Evolutionary conservation across 352 stramenopile genomes (phyloP).

Genomic region (Phytophthora capsici): DNA sequence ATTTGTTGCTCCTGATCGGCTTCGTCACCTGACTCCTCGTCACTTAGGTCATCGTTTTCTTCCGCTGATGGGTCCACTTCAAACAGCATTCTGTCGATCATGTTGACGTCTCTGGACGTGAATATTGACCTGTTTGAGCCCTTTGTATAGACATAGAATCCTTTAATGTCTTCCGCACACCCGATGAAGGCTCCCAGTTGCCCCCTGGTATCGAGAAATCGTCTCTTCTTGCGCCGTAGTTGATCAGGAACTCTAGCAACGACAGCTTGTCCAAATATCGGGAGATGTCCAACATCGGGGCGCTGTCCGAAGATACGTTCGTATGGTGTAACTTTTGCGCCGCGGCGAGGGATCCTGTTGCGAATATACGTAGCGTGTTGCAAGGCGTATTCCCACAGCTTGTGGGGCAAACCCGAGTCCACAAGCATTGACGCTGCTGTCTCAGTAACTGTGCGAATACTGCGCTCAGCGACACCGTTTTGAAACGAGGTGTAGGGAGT

Average conservation of each 20-base stretch:
- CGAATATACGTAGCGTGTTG: constrained; percentile 5
- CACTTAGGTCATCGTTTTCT: too few species aligned
- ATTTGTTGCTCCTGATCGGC: too few species aligned
- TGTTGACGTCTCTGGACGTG: not conserved
- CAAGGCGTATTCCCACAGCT: constrained; percentile 7
- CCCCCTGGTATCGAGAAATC: not conserved
- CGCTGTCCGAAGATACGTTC: constrained; percentile 3
- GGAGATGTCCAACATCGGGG: not conserved
- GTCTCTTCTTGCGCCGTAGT: constrained; percentile 1
- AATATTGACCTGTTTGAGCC: not conserved
- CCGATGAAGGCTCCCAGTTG: too few species aligned
- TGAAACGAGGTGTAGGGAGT: not conserved
- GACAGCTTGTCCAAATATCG: constrained; percentile 3
- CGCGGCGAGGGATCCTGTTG: not conserved
- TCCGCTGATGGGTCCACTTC: constrained; percentile 8
- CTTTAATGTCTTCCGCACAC: too few species aligned
- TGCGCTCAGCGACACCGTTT: constrained; percentile 5
- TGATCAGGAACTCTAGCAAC: not conserved
- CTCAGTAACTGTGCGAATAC: constrained; percentile 5
- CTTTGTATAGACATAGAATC: not conserved
- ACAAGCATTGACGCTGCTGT: constrained; percentile 6
- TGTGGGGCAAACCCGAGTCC: constrained; percentile 1
- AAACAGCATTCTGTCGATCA: constrained; percentile 7
- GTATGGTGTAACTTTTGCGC: not conserved
- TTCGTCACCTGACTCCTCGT: too few species aligned